Percentiles rank a stretch among this genome's conserved stretches.
Conservation (phyloP, 1,284 basidiomycete genomes). For the Cystobasidium slooffiae region DNA sequence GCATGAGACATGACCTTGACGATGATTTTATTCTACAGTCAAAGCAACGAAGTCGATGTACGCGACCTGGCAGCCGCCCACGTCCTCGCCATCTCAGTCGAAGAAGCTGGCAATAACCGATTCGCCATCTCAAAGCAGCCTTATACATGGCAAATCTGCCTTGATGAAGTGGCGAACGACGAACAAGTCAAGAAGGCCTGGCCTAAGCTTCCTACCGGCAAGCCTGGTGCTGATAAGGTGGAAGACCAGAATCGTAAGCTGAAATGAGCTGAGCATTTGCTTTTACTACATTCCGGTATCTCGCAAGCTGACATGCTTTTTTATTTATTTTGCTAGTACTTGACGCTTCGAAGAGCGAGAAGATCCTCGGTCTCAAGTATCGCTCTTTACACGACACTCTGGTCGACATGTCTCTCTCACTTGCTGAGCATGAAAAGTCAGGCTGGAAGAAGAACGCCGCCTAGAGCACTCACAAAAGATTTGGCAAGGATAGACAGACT, state of each 20-base stretch:
- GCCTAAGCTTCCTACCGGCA: constrained; percentile 35
- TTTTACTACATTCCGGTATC: not conserved
- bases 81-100: constrained; percentile 53
- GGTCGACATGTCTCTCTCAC: constrained; percentile 30
- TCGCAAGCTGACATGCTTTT: not conserved
- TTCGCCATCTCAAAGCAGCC: constrained; percentile 53
- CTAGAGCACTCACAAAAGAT: not conserved
- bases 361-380: constrained; percentile 36
- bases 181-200: constrained; percentile 27
- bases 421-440: constrained; percentile 25
- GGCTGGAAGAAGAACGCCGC: constrained; percentile 26
- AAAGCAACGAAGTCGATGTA: constrained; percentile 57
- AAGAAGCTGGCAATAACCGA: constrained; percentile 55
- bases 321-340: constrained; percentile 1
- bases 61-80: constrained; percentile 58
- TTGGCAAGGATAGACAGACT: not conserved
- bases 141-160: constrained; percentile 34
- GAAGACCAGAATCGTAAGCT: constrained; percentile 34
- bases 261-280: not conserved
- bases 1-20: not conserved
- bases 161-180: constrained; percentile 26
- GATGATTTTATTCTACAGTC: constrained; percentile 43
- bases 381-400: constrained; percentile 28
- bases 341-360: constrained; percentile 33
- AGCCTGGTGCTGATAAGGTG: constrained; percentile 28